A percentile compares a stretch with the other conserved stretches of the same genome.
phyloP scores from a whole-genome alignment of 495 filamentous ascomycete species.

The Penicillium coprophilum region DNA sequence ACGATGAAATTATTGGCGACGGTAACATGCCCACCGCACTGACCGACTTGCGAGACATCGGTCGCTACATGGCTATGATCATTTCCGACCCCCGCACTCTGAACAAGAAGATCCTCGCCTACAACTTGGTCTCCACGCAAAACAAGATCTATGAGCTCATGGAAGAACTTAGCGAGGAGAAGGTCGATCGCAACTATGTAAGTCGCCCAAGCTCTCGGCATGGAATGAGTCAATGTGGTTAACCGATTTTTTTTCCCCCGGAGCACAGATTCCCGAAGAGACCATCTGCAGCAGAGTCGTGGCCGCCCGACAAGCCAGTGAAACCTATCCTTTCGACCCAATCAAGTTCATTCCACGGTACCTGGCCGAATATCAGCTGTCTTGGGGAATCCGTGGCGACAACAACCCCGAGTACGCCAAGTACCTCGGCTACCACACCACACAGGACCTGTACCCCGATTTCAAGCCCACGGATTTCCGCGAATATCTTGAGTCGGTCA shows the following conservation, averaged over 20 bases:
- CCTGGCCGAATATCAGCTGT: slow-evolving; percentile 50
- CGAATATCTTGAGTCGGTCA: slow-evolving; percentile 43
- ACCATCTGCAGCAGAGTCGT: slow-evolving; percentile 45
- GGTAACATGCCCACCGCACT: slow-evolving; percentile 50
- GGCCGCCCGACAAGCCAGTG: slow-evolving; percentile 44
- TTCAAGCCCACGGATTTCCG: slow-evolving; percentile 43
- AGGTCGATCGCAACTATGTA: slow-evolving; percentile 51
- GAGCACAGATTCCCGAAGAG: slow-evolving; percentile 41
- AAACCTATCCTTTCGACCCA: slow-evolving; percentile 49
- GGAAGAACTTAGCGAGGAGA: slow-evolving; percentile 56
- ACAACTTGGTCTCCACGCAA: slow-evolving; percentile 48
- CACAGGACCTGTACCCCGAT: slow-evolving; percentile 58
- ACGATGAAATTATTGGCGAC: slow-evolving; percentile 51
- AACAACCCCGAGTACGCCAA: slow-evolving; percentile 57
- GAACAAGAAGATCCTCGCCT: slow-evolving; percentile 57
- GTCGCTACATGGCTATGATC: slow-evolving; percentile 55
- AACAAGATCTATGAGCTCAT: slow-evolving; percentile 51
- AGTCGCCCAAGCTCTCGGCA: slow-evolving; percentile 23
- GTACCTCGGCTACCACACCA: slow-evolving; percentile 58
- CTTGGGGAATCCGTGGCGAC: slow-evolving; percentile 55
- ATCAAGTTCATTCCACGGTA: slow-evolving; percentile 45
- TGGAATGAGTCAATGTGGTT: slow-evolving; percentile 6
- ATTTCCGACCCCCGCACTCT: slow-evolving; percentile 55
- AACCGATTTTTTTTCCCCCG: slow-evolving; percentile 16
- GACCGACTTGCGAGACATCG: slow-evolving; percentile 56